Evolutionary conservation across 257 asterid genomes (phyloP).

Genomic region (Nicotiana tabacum): DNA sequence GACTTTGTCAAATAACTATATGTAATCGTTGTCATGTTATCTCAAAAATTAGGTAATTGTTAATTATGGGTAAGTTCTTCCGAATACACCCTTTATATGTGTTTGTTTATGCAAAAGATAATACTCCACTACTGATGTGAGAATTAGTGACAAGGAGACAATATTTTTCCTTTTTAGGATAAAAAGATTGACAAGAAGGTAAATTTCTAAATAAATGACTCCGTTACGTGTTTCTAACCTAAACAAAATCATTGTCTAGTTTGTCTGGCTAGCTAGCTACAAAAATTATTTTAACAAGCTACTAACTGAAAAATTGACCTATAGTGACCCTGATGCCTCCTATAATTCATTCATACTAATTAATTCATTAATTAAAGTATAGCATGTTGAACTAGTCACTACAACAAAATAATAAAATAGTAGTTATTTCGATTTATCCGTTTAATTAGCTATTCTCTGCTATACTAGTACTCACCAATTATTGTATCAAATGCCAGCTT

Average conservation of each 20-base stretch:
- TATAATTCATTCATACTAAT: background rate
- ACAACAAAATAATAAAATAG: background rate
- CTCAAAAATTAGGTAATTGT: background rate
- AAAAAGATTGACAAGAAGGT: background rate
- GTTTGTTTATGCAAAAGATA: slow-evolving; percentile 7
- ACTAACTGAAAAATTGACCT: background rate
- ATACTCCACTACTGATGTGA: slow-evolving; percentile 14
- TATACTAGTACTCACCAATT: background rate
- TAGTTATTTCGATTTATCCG: too few relatives aligned
- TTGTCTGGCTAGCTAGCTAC: background rate
- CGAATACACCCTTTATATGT: background rate
- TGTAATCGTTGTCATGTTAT: background rate
- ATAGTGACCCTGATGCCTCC: background rate
- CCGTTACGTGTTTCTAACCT: background rate
- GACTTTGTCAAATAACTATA: background rate
- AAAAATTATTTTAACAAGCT: background rate
- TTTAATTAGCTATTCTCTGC: too few relatives aligned
- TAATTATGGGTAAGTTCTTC: background rate
- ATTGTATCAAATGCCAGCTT: background rate
- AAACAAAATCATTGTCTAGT: background rate
- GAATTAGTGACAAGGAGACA: background rate
- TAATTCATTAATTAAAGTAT: background rate
- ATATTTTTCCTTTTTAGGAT: background rate
- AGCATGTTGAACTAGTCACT: slow-evolving; percentile 1
- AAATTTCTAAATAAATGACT: background rate